Evolutionary conservation across 306 rosid species (phyloP), one percentile per base, ranked within the genome.

Genomic region (Urtica urens): DNA sequence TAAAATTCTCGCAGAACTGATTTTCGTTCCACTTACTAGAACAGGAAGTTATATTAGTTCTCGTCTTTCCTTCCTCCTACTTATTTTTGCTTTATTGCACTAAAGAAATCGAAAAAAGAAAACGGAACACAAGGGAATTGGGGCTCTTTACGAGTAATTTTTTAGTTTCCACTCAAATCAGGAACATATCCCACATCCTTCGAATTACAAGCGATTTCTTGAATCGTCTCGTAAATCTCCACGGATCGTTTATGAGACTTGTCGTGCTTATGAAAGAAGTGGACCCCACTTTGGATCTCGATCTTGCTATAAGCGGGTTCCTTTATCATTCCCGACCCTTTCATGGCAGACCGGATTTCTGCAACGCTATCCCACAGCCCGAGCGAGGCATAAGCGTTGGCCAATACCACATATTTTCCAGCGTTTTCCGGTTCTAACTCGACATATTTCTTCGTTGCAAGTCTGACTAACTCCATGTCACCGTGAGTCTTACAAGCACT

Each of bases 221-320:
- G 49, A 47, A 70, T 55, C 58, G 72, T 68, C 65, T 58, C 64
- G 59, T 72, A 70, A 47, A 86, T 77, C 68, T 72, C 87, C 40
- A 50, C 42, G 24, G 66, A 67, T 42, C 64, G 71, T 50, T 29
- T 55, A 58, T 75, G 93, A 62, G 68, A 72, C 37, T 56, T 60
- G 55, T 79, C 82, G 31, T 65, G 71, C 60, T 68, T 79, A 30
- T 72, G 59, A 48, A 82, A 81, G 64, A 79, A 65, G 38, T 55
- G 57, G 50, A 70, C 62, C 67, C 57, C 72, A 30, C 44, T 64
- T 54, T 75, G 87, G 31, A 87, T 64, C 68, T 78, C 96, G 56
- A 87, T 70, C 65, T 75, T 68, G 74, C 94, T 80, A 58, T 71
- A 78, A 67, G 75, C 87, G 43, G 85, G 94, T 44, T 87, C 94